phyloP scores from a whole-genome alignment of 331 rosid genomes.

The Ulmus americana region DNA sequence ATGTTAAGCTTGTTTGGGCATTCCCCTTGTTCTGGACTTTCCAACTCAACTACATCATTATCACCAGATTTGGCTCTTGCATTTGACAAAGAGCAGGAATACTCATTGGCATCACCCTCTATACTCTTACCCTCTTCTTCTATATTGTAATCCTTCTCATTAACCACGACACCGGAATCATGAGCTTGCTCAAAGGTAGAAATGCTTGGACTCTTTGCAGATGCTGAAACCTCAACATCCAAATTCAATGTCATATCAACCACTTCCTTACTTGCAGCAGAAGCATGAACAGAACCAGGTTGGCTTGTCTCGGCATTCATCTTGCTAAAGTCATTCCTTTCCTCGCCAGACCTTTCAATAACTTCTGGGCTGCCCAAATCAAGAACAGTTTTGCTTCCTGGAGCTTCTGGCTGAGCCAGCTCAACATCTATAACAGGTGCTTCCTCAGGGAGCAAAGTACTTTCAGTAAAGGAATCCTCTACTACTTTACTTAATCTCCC shows the following conservation, averaged over 20 bases:
- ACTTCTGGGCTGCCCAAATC: slow-evolving; percentile 3
- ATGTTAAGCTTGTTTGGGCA: neutral
- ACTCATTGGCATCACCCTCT: slow-evolving; percentile 1
- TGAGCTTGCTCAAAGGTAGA: neutral
- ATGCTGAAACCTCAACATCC: neutral
- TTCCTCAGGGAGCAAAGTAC: slow-evolving; percentile 7
- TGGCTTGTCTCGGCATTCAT: neutral
- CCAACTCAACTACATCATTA: neutral
- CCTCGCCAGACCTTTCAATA: slow-evolving; percentile 2
- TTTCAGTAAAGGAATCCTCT: slow-evolving; percentile 1
- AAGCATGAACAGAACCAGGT: neutral
- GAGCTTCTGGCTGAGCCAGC: neutral
- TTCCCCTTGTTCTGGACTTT: neutral
- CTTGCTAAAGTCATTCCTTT: slow-evolving; percentile 9
- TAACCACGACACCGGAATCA: neutral
- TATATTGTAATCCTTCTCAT: neutral
- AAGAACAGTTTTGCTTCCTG: neutral
- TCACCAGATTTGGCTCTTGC: slow-evolving; percentile 1
- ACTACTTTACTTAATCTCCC: neutral
- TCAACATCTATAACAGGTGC: neutral
- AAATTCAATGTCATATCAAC: neutral
- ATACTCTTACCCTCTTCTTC: neutral
- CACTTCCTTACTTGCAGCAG: slow-evolving; percentile 9
- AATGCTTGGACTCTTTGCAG: too few relatives aligned
- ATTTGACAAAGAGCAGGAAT: neutral